Evolutionary conservation across 176 grass and related monocot species (phyloP).

Genomic region (Elymus sibiricus): DNA sequence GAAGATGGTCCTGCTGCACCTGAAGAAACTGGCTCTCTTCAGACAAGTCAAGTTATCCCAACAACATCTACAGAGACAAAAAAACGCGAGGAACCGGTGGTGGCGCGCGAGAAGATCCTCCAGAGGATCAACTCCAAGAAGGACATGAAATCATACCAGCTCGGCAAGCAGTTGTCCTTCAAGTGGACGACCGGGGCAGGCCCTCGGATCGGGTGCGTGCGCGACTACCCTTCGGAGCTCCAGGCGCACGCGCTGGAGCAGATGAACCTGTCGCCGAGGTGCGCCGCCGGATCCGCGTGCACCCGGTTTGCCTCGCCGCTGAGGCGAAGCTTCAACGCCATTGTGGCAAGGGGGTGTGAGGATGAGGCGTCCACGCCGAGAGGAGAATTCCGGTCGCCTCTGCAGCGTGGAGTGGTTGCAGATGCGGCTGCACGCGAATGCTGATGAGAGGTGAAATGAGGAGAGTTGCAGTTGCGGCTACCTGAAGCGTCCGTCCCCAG

Average conservation of each 20-base stretch:
- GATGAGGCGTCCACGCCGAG: constrained; percentile 21
- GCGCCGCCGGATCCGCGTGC: background rate
- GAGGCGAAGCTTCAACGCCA: constrained; percentile 32
- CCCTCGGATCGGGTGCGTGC: constrained; percentile 84
- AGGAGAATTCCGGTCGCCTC: constrained; percentile 27
- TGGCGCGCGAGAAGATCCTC: constrained; percentile 56
- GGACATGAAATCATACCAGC: constrained; percentile 63
- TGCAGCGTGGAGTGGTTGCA: constrained; percentile 21
- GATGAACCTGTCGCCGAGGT: constrained; percentile 64
- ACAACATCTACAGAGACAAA: background rate
- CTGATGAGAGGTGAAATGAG: background rate
- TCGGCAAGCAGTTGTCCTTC: constrained; percentile 78
- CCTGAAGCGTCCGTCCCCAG: constrained; percentile 3
- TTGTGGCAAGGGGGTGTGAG: background rate
- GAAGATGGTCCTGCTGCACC: background rate
- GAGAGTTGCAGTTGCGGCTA: background rate
- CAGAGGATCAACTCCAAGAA: constrained; percentile 85
- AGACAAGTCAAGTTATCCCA: background rate
- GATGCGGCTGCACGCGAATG: too few relatives aligned
- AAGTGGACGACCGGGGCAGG: constrained; percentile 92
- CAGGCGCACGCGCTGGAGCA: constrained; percentile 68
- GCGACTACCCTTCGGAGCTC: constrained; percentile 86
- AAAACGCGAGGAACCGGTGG: background rate
- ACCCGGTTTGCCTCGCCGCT: constrained; percentile 44
- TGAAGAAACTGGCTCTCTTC: background rate